Evolutionary conservation across 176 grass and related monocot genomes (phyloP), one percentile per base, ranked within the genome.

Genomic region (Otatea glauca): DNA sequence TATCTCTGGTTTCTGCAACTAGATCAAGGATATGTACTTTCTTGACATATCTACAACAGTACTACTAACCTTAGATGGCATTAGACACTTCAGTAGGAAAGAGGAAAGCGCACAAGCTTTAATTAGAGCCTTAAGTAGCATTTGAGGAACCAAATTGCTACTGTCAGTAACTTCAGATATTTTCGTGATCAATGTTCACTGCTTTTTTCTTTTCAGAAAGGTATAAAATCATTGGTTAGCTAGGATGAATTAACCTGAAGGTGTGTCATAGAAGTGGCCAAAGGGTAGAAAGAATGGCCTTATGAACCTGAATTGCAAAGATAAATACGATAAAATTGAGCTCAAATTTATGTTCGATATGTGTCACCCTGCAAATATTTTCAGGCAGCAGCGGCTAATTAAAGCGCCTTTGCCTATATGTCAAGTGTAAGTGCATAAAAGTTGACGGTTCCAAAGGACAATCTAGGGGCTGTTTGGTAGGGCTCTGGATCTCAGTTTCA

Each of bases 361-460:
- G 24, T 12, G 54, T 43, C 35, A 54, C 14, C 35, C 67, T 23
- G 12, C 8, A 72, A 47, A 50, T 68, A 87, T 1, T 49, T 38
- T 9, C 35, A 56, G 62, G 25, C 25, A 74, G 67, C 50, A 80
- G 68, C 41, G 44, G 2, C 0, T 34, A 65, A 65, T 65, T 65
- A 12, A 66, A 74, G 20, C 9, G 24, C 21, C 39, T 62, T 27
- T 67, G 76, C 68, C 68, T 21, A 68, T 21, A 68, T 45, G 81
- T 39, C 58, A 65, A 60, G 60, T 34, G 63, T 18, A n/a, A 32
- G 59, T 23, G 69, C 45, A 35, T 11, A 47, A 71, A 66, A 59
- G 15, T 20, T 58, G 73, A 60, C 72, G 77, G 56, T n/a, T 39
- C 63, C 63, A 71, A 77, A 90, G 73, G 78, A 48, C 38, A 21